Evolutionary conservation across 148 eudicot species (phyloP).

Genomic region (Chenopodium formosanum): DNA sequence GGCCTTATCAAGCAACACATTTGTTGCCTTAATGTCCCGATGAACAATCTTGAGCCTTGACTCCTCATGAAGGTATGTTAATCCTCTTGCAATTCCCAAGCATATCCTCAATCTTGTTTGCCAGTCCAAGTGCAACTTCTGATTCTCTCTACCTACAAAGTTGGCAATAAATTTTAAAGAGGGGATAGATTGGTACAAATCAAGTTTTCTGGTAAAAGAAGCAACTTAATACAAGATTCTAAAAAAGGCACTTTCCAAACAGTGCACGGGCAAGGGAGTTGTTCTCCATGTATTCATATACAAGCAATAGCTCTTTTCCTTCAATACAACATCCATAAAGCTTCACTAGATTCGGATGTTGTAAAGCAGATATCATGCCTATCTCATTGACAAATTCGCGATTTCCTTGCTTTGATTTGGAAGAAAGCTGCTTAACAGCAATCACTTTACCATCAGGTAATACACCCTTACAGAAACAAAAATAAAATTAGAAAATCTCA

Average conservation of each 20-base stretch:
- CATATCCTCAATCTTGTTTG: conserved; percentile 46
- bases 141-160: conserved; percentile 35
- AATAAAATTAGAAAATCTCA: background rate
- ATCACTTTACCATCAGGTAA: conserved; percentile 64
- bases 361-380: conserved; percentile 86
- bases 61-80: conserved; percentile 58
- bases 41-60: conserved; percentile 68
- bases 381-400: conserved; percentile 77
- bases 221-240: background rate
- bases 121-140: conserved; percentile 45
- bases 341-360: conserved; percentile 86
- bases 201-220: background rate
- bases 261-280: conserved; percentile 76
- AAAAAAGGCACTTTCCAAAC: conserved; percentile 42
- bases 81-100: conserved; percentile 52
- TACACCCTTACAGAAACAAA: conserved; percentile 48
- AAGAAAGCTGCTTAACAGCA: conserved; percentile 88
- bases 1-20: conserved; percentile 70
- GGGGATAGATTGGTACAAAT: background rate
- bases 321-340: conserved; percentile 81
- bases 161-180: background rate
- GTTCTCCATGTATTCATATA: conserved; percentile 83
- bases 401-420: conserved; percentile 81
- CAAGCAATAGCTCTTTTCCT: conserved; percentile 64
- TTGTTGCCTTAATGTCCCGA: conserved; percentile 80